Conservation (phyloP, 2,329 filamentous ascomycete genomes). For the Cladosporium oxysporum region DNA sequence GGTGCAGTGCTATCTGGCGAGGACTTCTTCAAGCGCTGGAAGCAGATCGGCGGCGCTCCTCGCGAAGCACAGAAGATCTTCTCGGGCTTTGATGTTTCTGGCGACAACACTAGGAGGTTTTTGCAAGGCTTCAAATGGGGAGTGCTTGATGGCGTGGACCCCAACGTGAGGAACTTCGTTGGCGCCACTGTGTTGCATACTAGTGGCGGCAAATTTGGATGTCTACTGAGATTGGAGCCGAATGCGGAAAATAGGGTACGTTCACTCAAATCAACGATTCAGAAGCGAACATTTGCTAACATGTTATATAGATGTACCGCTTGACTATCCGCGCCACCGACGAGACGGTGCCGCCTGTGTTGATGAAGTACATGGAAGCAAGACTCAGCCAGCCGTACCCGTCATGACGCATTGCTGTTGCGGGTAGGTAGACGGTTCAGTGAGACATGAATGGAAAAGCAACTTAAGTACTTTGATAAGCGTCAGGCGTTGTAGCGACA, state of each 20-base stretch:
- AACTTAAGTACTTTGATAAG: not conserved
- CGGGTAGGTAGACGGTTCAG: not conserved
- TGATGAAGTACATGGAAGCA: constrained; percentile 87
- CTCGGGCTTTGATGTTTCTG: constrained; percentile 65
- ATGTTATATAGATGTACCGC: constrained; percentile 75
- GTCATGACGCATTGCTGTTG: not conserved
- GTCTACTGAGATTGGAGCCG: constrained; percentile 88
- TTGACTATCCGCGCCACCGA: constrained; percentile 93
- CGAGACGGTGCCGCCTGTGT: constrained; percentile 75
- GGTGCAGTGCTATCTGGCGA: constrained; percentile 81
- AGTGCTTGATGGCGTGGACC: constrained; percentile 80
- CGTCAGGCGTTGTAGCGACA: constrained; percentile 16
- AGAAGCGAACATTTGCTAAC: constrained; percentile 21
- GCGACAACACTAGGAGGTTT: constrained; percentile 68
- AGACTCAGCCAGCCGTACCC: constrained; percentile 59
- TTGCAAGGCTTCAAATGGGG: constrained; percentile 90
- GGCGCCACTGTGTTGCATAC: constrained; percentile 86
- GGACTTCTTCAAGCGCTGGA: constrained; percentile 99
- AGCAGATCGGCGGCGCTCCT: constrained; percentile 88
- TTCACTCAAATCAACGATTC: constrained; percentile 20
- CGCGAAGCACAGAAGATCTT: constrained; percentile 90
- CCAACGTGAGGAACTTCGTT: constrained; percentile 90
- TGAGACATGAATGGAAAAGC: not conserved
- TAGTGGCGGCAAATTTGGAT: constrained; percentile 88
- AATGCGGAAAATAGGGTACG: constrained; percentile 89